Evolutionary conservation across 176 grass and related monocot species (phyloP).

Genomic region (Dendrocalamus sinicus): DNA sequence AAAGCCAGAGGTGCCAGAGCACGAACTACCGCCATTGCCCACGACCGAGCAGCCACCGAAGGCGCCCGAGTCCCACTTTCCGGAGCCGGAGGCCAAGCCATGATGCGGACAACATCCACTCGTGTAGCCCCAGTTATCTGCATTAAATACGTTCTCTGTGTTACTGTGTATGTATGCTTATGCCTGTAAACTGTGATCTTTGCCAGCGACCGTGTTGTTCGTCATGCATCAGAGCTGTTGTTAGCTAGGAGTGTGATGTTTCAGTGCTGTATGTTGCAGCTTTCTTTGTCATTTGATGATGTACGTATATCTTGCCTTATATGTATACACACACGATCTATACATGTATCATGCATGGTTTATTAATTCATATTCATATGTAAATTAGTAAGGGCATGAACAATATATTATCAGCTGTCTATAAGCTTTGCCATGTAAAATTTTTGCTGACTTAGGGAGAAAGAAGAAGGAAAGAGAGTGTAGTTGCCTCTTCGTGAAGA

Average conservation of each 20-base stretch:
- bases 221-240: not conserved
- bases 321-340: not conserved
- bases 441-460: no score
- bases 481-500: no score
- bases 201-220: not conserved
- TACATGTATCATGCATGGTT: not conserved
- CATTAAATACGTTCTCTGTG: not conserved
- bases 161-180: not conserved
- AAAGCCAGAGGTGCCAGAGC: not conserved
- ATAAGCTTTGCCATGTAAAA: no score
- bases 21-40: not conserved
- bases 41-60: slow-evolving; percentile 30
- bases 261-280: not conserved
- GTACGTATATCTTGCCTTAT: not conserved
- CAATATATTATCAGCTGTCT: no score
- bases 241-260: not conserved
- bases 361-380: not conserved
- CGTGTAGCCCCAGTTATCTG: not conserved
- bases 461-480: no score
- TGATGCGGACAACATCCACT: not conserved
- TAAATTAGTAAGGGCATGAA: no score
- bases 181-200: not conserved
- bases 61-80: slow-evolving; percentile 2
- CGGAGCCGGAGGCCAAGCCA: slow-evolving; percentile 22
- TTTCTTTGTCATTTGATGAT: not conserved